Evolutionary conservation across 2,329 filamentous ascomycete genomes (phyloP).

Genomic region (Colletotrichum shisoi): DNA sequence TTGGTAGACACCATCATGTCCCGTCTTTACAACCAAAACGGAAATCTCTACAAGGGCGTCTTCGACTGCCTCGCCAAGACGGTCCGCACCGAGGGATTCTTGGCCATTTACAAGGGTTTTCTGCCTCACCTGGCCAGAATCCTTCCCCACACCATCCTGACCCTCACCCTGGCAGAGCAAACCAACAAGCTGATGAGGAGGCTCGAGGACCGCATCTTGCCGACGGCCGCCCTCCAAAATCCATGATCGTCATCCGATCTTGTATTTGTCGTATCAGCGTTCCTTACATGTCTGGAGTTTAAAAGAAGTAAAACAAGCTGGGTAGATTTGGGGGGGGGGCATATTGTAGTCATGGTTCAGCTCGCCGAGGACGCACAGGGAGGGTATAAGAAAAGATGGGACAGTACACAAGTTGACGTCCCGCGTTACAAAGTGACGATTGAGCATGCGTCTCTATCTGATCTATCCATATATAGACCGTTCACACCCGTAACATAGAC

Average conservation of each 20-base stretch:
- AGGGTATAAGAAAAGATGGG: background rate
- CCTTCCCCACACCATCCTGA: slow-evolving; percentile 93
- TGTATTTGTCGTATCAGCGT: slow-evolving; percentile 35
- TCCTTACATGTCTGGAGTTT: slow-evolving; percentile 37
- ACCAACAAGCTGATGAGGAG: slow-evolving; percentile 91
- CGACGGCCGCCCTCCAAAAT: slow-evolving; percentile 49
- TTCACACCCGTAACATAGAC: slow-evolving; percentile 77
- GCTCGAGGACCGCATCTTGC: slow-evolving; percentile 70
- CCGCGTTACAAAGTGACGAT: background rate
- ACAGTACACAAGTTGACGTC: slow-evolving; percentile 11
- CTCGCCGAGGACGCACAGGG: slow-evolving; percentile 5
- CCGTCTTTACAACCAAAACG: slow-evolving; percentile 97
- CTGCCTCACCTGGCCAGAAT: slow-evolving; percentile 93
- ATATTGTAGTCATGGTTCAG: slow-evolving; percentile 17
- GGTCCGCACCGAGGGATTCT: slow-evolving; percentile 84
- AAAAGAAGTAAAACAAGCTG: slow-evolving; percentile 34
- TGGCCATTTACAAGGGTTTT: slow-evolving; percentile 98
- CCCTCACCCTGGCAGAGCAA: slow-evolving; percentile 91
- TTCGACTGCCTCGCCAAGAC: slow-evolving; percentile 94
- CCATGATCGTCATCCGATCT: slow-evolving; percentile 39
- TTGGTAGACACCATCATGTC: slow-evolving; percentile 91
- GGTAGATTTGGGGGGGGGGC: slow-evolving; percentile 11
- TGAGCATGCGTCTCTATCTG: slow-evolving; percentile 16
- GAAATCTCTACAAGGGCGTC: slow-evolving; percentile 92
- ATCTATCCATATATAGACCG: slow-evolving; percentile 65